Percentiles rank a stretch among this genome's conserved stretches.
Conservation (phyloP, 306 rosid species). For the Aeschynomene evenia region DNA sequence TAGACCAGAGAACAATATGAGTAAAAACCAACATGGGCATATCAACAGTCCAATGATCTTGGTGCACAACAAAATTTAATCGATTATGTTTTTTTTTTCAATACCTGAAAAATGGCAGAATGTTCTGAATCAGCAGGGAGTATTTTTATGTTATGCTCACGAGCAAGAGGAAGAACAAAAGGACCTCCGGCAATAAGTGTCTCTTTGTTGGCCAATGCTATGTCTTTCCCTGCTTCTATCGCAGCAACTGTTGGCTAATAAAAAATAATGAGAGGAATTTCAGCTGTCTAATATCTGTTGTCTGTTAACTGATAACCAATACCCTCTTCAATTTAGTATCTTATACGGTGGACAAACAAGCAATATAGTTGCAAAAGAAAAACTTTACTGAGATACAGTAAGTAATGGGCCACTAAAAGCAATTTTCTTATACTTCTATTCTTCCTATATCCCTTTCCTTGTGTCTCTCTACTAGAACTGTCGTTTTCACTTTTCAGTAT, state of each 20-base stretch:
- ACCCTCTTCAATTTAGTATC: neutral
- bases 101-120: constrained; percentile 98
- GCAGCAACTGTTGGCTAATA: constrained; percentile 98
- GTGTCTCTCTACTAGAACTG: neutral
- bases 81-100: neutral
- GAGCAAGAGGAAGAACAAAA: constrained; percentile 98
- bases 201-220: constrained; percentile 98
- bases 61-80: constrained; percentile 7
- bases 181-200: constrained; percentile 99
- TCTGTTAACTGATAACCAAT: neutral
- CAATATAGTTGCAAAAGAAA: neutral
- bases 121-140: constrained; percentile 99
- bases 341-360: neutral
- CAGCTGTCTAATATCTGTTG: constrained; percentile 36
- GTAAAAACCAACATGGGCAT: neutral
- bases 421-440: constrained; percentile 3
- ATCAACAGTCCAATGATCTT: constrained; percentile 15
- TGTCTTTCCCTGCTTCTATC: constrained; percentile 97
- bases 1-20: neutral
- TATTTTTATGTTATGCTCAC: constrained; percentile 83
- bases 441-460: neutral
- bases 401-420: neutral
- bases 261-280: constrained; percentile 37
- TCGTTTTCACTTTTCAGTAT: neutral
- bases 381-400: neutral